Evolutionary conservation across 169 alveolate genomes (phyloP), one percentile per base, ranked within the genome.

Genomic region (Eimeria falciformis): DNA sequence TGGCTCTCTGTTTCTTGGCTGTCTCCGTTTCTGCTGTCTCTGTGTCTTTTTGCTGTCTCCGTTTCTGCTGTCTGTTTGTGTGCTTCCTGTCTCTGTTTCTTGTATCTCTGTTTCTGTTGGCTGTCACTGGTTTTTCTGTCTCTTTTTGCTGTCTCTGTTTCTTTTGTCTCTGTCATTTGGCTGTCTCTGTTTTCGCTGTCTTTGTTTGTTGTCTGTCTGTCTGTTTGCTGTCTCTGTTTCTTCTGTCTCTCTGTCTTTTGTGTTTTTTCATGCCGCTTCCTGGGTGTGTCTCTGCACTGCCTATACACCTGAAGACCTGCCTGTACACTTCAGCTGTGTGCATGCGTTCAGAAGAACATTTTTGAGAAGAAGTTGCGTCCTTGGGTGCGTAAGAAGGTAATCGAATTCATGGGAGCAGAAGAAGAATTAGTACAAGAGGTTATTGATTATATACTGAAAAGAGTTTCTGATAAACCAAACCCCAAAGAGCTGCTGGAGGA

Each of bases 371-470:
- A 88, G 75, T 53, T 96, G 56, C 95, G 95, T 81, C 97, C 98
- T 5, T 96, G 98, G 98, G 95, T 96, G 66, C 75, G 94, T 40
- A 88, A 92, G 91, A 95, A 96, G 81, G 92, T 96, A 23, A 73
- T 88, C 23, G 98, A 96, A 88, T 96, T 90, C 75, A 96, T 96
- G 97, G 98, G 98, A 29, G 94, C 94, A n/a, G 98, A 96, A 53
- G 98, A 96, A 81, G 50, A 92, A 21, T 96, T 95, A 50, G 94
- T 94, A 4, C 90, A 75, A 21, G 97, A 95, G 68, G 96, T 96
- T 78, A 73, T 96, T 17, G 96, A 94, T 58, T 96, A 92, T 85
- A 87, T 96, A 58, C 71, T 92, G 25, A 86, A 62, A 7, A 58
- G 96, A 37, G 93, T 96, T 25, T 56, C 89, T 45, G 97, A 95